These are phyloP conservation scores for Cyberlindnera suaveolens DNA, from an alignment of 805 yeast species.

Conservation along the genomic window DNA sequence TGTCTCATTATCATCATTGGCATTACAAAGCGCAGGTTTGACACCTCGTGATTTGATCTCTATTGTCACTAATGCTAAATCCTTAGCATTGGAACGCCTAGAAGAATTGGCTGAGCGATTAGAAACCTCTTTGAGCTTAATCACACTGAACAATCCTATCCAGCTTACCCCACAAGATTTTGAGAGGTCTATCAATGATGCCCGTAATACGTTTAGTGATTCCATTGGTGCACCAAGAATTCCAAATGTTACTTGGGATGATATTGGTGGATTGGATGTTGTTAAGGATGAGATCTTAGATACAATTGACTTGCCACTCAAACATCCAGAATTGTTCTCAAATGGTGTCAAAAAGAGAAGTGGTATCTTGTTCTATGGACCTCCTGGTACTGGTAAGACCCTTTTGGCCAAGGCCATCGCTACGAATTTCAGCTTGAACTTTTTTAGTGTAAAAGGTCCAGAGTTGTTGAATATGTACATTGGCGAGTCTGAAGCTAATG, in stretches of 20 bases:
- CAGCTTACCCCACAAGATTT: slow-evolving; percentile 54
- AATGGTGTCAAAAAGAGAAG: slow-evolving; percentile 90
- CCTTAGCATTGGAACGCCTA: slow-evolving; percentile 46
- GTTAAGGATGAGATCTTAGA: slow-evolving; percentile 92
- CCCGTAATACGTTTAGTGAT: slow-evolving; percentile 83
- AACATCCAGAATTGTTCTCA: slow-evolving; percentile 83
- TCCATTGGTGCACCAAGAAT: slow-evolving; percentile 96
- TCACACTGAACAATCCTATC: slow-evolving; percentile 42
- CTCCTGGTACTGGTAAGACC: slow-evolving; percentile 98
- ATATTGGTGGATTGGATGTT: slow-evolving; percentile 89
- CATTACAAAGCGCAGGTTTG: slow-evolving; percentile 88
- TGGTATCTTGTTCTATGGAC: slow-evolving; percentile 94
- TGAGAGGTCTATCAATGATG: slow-evolving; percentile 65
- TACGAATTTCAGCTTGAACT: slow-evolving; percentile 87
- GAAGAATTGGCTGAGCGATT: slow-evolving; percentile 24
- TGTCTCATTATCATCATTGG: slow-evolving; percentile 50
- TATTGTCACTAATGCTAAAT: slow-evolving; percentile 61
- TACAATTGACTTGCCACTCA: slow-evolving; percentile 92
- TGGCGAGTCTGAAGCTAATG: slow-evolving; percentile 98
- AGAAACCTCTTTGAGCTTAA: slow-evolving; percentile 6
- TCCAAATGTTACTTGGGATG: slow-evolving; percentile 95
- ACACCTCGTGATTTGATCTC: slow-evolving; percentile 77
- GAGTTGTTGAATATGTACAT: slow-evolving; percentile 95
- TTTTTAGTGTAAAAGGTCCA: slow-evolving; percentile 96
- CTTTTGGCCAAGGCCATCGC: slow-evolving; percentile 96